Conservation (phyloP, 2,329 filamentous ascomycete species). For the Penicillium sclerotiorum region DNA sequence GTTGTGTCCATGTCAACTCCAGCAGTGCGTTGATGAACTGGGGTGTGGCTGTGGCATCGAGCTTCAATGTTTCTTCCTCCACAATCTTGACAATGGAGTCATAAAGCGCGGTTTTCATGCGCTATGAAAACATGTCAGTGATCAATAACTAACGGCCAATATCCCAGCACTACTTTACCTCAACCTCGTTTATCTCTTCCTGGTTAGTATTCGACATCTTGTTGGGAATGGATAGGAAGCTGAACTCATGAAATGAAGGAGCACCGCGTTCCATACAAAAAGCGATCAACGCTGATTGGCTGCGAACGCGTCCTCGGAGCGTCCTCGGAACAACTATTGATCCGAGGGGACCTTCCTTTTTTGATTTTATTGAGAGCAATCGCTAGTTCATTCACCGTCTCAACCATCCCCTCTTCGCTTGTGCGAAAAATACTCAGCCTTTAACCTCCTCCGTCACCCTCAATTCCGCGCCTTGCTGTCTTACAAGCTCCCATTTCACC, state of each 20-base stretch:
- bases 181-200: conserved; percentile 34
- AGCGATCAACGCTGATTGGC: conserved; percentile 21
- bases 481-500: not conserved
- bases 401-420: not conserved
- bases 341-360: conserved; percentile 17
- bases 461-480: not conserved
- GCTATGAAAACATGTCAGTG: conserved; percentile 50
- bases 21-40: conserved; percentile 86
- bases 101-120: conserved; percentile 84
- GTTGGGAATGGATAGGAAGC: not conserved
- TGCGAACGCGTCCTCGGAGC: conserved; percentile 21
- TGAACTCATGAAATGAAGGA: not conserved
- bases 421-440: too few species aligned
- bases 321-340: conserved; percentile 18
- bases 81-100: conserved; percentile 82
- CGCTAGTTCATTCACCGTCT: not conserved
- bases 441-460: too few species aligned
- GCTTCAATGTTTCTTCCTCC: conserved; percentile 74
- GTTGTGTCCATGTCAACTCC: conserved; percentile 84
- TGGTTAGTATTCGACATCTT: conserved; percentile 24
- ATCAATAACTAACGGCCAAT: not conserved
- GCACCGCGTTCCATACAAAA: conserved; percentile 14
- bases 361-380: not conserved
- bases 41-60: conserved; percentile 82
- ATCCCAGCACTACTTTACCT: conserved; percentile 36